Conservation (phyloP, 768 basidiomycete species). For the Thelephora ganbajun region DNA sequence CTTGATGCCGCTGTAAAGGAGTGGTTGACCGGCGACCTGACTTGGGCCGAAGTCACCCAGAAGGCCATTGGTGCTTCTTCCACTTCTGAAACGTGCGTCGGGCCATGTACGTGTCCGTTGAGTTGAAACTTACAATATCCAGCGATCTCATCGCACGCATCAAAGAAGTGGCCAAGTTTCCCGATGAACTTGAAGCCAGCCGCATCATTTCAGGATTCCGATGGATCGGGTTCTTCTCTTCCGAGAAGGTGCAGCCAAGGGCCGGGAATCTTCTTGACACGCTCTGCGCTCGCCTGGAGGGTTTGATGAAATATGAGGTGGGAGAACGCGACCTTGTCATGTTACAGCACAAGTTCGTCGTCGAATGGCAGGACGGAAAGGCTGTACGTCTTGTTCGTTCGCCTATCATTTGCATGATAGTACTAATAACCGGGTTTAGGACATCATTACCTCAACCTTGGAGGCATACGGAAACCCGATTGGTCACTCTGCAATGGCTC, state of each 20-base stretch:
- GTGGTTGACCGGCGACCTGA: slow-evolving; percentile 61
- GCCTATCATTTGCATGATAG: background rate
- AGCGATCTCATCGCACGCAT: slow-evolving; percentile 67
- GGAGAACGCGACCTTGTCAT: slow-evolving; percentile 94
- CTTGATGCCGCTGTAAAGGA: slow-evolving; percentile 62
- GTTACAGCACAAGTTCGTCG: slow-evolving; percentile 95
- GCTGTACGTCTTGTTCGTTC: slow-evolving; percentile 26
- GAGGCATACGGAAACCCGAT: slow-evolving; percentile 73
- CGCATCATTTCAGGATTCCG: slow-evolving; percentile 82
- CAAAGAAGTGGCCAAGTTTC: slow-evolving; percentile 59
- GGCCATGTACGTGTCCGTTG: background rate
- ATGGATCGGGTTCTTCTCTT: slow-evolving; percentile 89
- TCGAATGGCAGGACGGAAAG: slow-evolving; percentile 77
- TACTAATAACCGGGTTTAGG: slow-evolving; percentile 24
- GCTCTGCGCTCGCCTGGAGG: slow-evolving; percentile 81
- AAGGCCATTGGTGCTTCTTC: slow-evolving; percentile 56
- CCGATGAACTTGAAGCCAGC: slow-evolving; percentile 48
- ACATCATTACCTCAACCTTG: slow-evolving; percentile 83
- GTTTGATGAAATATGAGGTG: slow-evolving; percentile 78
- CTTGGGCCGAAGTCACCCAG: slow-evolving; percentile 78
- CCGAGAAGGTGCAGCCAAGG: slow-evolving; percentile 43
- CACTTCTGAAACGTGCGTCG: slow-evolving; percentile 49
- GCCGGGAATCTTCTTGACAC: slow-evolving; percentile 81
- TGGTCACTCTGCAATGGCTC: slow-evolving; percentile 85
- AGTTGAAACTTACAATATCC: background rate